Conservation (phyloP, 345 rosid genomes). For the Leavenworthia alabamica region DNA sequence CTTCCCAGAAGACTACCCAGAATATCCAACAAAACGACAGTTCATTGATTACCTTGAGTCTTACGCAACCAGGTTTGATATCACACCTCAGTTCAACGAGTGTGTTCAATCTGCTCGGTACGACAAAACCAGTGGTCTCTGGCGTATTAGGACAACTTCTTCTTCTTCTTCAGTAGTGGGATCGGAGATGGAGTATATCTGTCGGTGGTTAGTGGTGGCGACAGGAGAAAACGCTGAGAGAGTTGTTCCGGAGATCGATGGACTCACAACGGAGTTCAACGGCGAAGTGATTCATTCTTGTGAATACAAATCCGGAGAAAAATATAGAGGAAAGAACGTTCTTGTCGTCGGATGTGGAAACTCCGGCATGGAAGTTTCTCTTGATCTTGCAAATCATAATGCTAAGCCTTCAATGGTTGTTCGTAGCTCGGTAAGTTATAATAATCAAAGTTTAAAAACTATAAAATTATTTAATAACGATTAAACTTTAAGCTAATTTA, state of each 20-base stretch:
- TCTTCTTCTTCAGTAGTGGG: conserved; percentile 13
- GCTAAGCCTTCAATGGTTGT: conserved; percentile 77
- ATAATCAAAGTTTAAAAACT: background rate
- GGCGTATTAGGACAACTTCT: conserved; percentile 59
- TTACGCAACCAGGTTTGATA: conserved; percentile 52
- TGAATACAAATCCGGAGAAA: conserved; percentile 74
- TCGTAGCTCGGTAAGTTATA: conserved; percentile 70
- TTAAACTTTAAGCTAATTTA: background rate
- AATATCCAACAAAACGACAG: conserved; percentile 68
- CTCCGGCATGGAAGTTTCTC: conserved; percentile 96
- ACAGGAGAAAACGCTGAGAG: conserved; percentile 92
- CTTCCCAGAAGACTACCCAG: conserved; percentile 65
- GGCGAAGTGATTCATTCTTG: conserved; percentile 68
- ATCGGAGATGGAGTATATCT: conserved; percentile 68
- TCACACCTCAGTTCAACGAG: conserved; percentile 74
- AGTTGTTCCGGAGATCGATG: conserved; percentile 62
- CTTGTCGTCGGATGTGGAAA: conserved; percentile 95
- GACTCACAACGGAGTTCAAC: conserved; percentile 50
- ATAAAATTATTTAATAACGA: background rate
- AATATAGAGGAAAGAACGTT: conserved; percentile 55
- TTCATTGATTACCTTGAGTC: conserved; percentile 70
- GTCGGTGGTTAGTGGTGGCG: conserved; percentile 93
- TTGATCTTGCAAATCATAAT: conserved; percentile 73
- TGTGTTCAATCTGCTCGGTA: conserved; percentile 72
- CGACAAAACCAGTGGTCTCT: conserved; percentile 66